phyloP scores from a whole-genome alignment of 345 rosid species.

The Carallia pectinifolia region DNA sequence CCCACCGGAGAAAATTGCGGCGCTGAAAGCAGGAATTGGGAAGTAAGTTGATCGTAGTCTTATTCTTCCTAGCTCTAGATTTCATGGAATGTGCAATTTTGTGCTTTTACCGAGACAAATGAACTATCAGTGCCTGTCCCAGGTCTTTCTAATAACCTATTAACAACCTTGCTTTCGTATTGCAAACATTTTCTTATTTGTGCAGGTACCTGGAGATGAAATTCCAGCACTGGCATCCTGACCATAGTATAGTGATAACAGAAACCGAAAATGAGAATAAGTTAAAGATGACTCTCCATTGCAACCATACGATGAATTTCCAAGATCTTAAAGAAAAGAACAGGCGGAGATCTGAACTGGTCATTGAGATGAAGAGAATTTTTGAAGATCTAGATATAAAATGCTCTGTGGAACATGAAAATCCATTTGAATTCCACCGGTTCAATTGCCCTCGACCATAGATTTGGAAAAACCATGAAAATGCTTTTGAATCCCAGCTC shows the following conservation, averaged over 20 bases:
- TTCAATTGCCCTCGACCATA: too few relatives aligned
- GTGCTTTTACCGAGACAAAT: not conserved
- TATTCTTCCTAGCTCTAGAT: conserved; percentile 19
- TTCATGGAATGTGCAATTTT: too few relatives aligned
- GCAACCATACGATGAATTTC: conserved; percentile 53
- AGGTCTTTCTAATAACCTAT: too few relatives aligned
- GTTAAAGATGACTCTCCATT: conserved; percentile 39
- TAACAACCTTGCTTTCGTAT: too few relatives aligned
- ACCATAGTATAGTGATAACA: conserved; percentile 39
- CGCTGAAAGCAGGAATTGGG: conserved; percentile 45
- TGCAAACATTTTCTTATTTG: not conserved
- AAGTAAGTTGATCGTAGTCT: conserved; percentile 38
- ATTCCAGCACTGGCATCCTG: conserved; percentile 42
- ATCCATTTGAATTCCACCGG: too few relatives aligned
- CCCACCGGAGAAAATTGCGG: conserved; percentile 46
- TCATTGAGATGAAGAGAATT: conserved; percentile 45
- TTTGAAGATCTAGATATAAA: conserved; percentile 46
- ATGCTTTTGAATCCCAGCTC: too few relatives aligned
- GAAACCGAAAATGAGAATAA: conserved; percentile 55
- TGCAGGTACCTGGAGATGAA: conserved; percentile 46
- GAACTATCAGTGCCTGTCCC: too few relatives aligned
- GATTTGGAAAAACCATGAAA: too few relatives aligned
- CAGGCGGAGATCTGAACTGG: conserved; percentile 47
- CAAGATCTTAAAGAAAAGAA: conserved; percentile 52
- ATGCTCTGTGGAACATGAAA: conserved; percentile 19